Conservation (phyloP, 768 basidiomycete species). For the Aureoboletus auriporus region DNA sequence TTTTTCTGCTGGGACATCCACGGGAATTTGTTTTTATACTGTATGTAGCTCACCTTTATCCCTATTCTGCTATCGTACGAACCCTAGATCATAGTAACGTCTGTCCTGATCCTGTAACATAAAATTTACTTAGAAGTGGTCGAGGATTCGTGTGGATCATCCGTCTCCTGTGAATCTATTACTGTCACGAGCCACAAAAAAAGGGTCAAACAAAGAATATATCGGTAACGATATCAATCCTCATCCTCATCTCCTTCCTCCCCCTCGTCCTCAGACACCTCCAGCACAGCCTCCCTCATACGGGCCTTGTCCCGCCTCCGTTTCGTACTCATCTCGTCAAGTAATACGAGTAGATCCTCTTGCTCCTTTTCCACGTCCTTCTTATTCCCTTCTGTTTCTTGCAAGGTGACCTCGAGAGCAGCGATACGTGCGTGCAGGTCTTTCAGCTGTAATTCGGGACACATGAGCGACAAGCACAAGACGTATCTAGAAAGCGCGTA, state of each 20-base stretch:
- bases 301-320: slow-evolving; percentile 77
- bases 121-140: too few relatives aligned
- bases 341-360: slow-evolving; percentile 87
- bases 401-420: slow-evolving; percentile 44
- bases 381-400: slow-evolving; percentile 55
- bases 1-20: too few relatives aligned
- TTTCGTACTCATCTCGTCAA: slow-evolving; percentile 90
- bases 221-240: too few relatives aligned
- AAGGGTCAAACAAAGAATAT: too few relatives aligned
- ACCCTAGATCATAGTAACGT: too few relatives aligned
- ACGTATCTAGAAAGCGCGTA: slow-evolving; percentile 12
- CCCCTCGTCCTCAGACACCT: slow-evolving; percentile 91
- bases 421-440: slow-evolving; percentile 45
- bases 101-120: too few relatives aligned
- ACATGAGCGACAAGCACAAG: background rate
- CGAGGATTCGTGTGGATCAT: too few relatives aligned
- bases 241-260: slow-evolving; percentile 44
- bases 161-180: too few relatives aligned
- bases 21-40: too few relatives aligned
- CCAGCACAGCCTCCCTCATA: slow-evolving; percentile 70
- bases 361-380: slow-evolving; percentile 93
- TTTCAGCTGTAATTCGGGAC: slow-evolving; percentile 32
- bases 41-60: too few relatives aligned
- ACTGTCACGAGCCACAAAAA: too few relatives aligned
- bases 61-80: too few relatives aligned